Base-by-base conservation (phyloP, 2,329 filamentous ascomycete genomes). In the Fusarium staphyleae region DNA sequence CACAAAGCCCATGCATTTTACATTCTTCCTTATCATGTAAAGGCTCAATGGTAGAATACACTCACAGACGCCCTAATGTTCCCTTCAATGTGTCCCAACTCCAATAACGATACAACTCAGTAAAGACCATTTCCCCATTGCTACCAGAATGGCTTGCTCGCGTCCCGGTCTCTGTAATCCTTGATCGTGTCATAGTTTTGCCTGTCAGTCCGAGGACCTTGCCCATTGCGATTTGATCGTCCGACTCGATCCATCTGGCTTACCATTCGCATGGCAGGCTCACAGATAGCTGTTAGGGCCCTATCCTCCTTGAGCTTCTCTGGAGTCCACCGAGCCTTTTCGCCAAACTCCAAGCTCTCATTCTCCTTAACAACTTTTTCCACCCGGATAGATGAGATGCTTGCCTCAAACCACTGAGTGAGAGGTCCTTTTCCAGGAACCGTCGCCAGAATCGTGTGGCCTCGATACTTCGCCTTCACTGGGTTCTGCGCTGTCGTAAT, bases 171-270 rank as follows among this genome's bases (percentile, higher is more conserved):
- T 12, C 16, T 55, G 15, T 30, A 37, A 14, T 54, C 51, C 30
- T 42, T 18, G 11, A 55, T 34, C 8, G 36, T 41, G 18, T 59
- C 52, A 15, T 55, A 48, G 12, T 33, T 34, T 3, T 41, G 46
- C 37, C 39, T 43, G 22, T 46, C 40, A 33, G 53, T 47, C 16
- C 46, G 39, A 12, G 51, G 43, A 0, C 52, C 52, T 33, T 65
- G 54, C 0, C 52, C 59, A 19, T 71, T 70, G 28, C 66, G 47
- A 29, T 73, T 74, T 2, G 52, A 57, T 4, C 37, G 28, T 1
- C 73, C 73, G 11, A 74, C 55, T 0, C 51, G 32, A 45, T 74
- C 71, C 68, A 74, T 71, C n/a, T 63, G 53, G 1, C 56, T 46
- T 10, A 74, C 51, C 66, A 74, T 71, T 3, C 48, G 55, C 5